Conservation (phyloP, 352 stramenopile species). For the Phytopythium sindhum region DNA sequence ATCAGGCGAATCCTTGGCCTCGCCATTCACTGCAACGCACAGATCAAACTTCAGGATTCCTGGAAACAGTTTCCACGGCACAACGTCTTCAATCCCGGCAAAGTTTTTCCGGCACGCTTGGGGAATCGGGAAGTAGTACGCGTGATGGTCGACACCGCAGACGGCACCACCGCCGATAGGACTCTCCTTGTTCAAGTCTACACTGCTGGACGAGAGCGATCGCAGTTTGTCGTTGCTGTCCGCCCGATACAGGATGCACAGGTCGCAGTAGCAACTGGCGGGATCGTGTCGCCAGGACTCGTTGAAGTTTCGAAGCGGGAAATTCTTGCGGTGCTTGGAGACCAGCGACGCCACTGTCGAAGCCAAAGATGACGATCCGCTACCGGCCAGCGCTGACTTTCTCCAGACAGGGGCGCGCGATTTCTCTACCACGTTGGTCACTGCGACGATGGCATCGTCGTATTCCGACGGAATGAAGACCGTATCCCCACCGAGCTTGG, state of each 20-base stretch:
- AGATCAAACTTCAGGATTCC: constrained; percentile 73
- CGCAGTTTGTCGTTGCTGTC: neutral
- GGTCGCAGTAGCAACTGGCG: constrained; percentile 42
- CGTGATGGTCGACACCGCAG: constrained; percentile 76
- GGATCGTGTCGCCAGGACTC: constrained; percentile 72
- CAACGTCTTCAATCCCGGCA: constrained; percentile 68
- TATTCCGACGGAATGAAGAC: constrained; percentile 67
- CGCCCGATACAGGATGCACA: constrained; percentile 22
- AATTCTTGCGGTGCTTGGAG: constrained; percentile 56
- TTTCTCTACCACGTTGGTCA: constrained; percentile 68
- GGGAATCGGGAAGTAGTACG: constrained; percentile 79
- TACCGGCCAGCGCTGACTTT: constrained; percentile 20
- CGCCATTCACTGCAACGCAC: constrained; percentile 62
- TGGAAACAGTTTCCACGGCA: constrained; percentile 72
- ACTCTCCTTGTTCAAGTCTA: neutral
- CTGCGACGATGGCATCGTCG: constrained; percentile 64
- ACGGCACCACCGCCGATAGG: neutral
- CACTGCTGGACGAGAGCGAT: constrained; percentile 4
- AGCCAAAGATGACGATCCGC: constrained; percentile 7
- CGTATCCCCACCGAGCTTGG: constrained; percentile 35
- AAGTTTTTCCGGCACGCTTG: constrained; percentile 78
- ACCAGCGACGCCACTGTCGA: constrained; percentile 20
- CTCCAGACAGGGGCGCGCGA: constrained; percentile 47
- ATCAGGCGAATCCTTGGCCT: constrained; percentile 66
- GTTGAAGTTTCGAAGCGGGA: constrained; percentile 75